A percentile compares a stretch with the other conserved stretches of the same genome.
These are phyloP conservation scores for Protomyces macrosporus DNA, from an alignment of 1,139 yeast species.

Conservation along the genomic window DNA sequence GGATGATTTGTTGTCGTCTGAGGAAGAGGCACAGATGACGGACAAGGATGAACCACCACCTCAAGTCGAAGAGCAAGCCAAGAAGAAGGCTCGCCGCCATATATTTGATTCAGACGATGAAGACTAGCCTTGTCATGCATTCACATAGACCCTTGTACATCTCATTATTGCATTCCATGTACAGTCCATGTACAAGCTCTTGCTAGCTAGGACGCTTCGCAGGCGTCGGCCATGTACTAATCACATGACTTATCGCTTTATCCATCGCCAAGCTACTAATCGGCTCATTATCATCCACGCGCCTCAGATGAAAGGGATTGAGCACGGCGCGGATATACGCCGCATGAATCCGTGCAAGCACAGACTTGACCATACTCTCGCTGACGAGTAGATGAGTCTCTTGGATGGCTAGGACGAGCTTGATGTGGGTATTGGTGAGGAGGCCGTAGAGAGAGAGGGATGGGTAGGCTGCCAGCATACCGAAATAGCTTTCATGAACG, in stretches of 20 bases:
- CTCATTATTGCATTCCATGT: background rate
- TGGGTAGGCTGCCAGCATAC: conserved; percentile 42
- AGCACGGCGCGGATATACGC: conserved; percentile 18
- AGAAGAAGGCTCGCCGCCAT: background rate
- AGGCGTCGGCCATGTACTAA: conserved; percentile 3
- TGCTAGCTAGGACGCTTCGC: background rate
- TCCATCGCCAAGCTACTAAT: conserved; percentile 9
- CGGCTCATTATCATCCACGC: conserved; percentile 23
- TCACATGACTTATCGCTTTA: conserved; percentile 10
- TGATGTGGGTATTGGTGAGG: conserved; percentile 42
- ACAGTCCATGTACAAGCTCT: no score
- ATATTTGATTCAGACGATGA: background rate
- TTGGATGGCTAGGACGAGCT: conserved; percentile 34
- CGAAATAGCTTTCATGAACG: conserved; percentile 38
- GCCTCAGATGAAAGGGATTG: conserved; percentile 17
- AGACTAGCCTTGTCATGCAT: background rate
- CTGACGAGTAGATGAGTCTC: background rate
- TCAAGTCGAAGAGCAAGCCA: background rate
- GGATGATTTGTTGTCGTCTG: conserved; percentile 28
- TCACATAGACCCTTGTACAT: background rate
- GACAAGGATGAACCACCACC: conserved; percentile 33
- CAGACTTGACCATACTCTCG: conserved; percentile 3
- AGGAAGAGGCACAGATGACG: conserved; percentile 35
- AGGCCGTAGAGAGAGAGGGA: conserved; percentile 44
- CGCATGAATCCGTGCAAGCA: conserved; percentile 2